A percentile compares a stretch with the other conserved stretches of the same genome.
These are phyloP conservation scores for Vararia minispora DNA, from an alignment of 768 basidiomycete genomes.

Conservation along the genomic window DNA sequence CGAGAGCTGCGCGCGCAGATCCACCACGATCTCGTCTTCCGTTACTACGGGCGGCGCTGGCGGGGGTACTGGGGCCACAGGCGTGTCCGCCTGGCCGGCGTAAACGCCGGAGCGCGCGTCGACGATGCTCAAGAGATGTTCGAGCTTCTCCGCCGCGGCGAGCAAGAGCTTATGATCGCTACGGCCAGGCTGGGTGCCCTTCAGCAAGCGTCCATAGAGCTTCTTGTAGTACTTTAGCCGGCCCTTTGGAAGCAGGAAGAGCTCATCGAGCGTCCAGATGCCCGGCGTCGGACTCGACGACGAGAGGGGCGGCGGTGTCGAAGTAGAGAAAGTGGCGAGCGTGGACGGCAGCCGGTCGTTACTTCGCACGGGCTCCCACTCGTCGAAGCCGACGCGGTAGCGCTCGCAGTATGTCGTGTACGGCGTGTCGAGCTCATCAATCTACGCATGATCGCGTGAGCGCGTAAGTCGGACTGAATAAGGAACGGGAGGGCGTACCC, in stretches of 20 bases:
- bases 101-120: constrained; percentile 46
- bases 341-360: constrained; percentile 64
- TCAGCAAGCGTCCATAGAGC: constrained; percentile 75
- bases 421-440: constrained; percentile 82
- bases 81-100: constrained; percentile 29
- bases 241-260: constrained; percentile 79
- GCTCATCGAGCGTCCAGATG: constrained; percentile 73
- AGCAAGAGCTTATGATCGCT: constrained; percentile 79
- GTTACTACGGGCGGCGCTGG: constrained; percentile 26
- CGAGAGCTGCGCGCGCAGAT: constrained; percentile 26
- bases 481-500: constrained; percentile 47
- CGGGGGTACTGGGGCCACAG: constrained; percentile 13
- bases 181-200: constrained; percentile 75
- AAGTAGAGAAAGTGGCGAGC: constrained; percentile 55
- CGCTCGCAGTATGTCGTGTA: constrained; percentile 74
- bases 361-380: constrained; percentile 66
- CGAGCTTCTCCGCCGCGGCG: constrained; percentile 72
- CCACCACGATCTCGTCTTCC: constrained; percentile 49
- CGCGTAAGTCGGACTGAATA: neutral
- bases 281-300: constrained; percentile 27
- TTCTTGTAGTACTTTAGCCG: constrained; percentile 89
- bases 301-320: constrained; percentile 46
- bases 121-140: constrained; percentile 54
- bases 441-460: constrained; percentile 34
- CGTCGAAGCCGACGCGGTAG: constrained; percentile 70